phyloP scores from a whole-genome alignment of 1,139 yeast species.

The Candida labiduridarum region DNA sequence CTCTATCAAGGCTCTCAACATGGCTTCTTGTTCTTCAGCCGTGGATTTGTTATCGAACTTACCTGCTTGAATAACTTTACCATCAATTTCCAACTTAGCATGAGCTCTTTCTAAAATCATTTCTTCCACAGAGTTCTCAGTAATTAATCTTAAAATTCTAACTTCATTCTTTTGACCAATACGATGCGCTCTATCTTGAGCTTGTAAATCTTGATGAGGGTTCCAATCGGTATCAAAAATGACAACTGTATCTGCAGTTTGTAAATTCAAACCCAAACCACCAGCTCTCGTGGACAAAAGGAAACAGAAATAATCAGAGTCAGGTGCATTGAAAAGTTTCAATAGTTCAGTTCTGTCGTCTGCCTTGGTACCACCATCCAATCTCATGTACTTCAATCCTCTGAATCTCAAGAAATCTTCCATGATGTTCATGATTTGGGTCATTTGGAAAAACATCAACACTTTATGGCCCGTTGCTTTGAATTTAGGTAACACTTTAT shows the following conservation, averaged over 20 bases:
- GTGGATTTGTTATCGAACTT: conserved; percentile 82
- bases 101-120: conserved; percentile 81
- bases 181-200: conserved; percentile 89
- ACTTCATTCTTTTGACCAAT: conserved; percentile 90
- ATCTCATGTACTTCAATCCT: conserved; percentile 69
- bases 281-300: conserved; percentile 86
- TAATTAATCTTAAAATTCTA: conserved; percentile 74
- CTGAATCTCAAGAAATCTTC: conserved; percentile 74
- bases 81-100: conserved; percentile 81
- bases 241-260: conserved; percentile 86
- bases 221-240: conserved; percentile 91
- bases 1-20: conserved; percentile 67
- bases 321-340: conserved; percentile 69
- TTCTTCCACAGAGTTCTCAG: conserved; percentile 83
- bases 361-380: conserved; percentile 83
- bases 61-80: conserved; percentile 88
- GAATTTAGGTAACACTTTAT: conserved; percentile 73
- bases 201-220: conserved; percentile 91
- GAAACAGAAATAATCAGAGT: conserved; percentile 76
- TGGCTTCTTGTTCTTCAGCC: conserved; percentile 80
- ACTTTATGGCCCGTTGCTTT: conserved; percentile 78
- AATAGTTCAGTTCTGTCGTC: conserved; percentile 76
- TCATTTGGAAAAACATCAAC: conserved; percentile 83
- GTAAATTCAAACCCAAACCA: conserved; percentile 83
- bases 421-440: conserved; percentile 88